These are phyloP conservation scores for Globisporangium canariense DNA, from an alignment of 352 stramenopile genomes.

Conservation along the genomic window DNA sequence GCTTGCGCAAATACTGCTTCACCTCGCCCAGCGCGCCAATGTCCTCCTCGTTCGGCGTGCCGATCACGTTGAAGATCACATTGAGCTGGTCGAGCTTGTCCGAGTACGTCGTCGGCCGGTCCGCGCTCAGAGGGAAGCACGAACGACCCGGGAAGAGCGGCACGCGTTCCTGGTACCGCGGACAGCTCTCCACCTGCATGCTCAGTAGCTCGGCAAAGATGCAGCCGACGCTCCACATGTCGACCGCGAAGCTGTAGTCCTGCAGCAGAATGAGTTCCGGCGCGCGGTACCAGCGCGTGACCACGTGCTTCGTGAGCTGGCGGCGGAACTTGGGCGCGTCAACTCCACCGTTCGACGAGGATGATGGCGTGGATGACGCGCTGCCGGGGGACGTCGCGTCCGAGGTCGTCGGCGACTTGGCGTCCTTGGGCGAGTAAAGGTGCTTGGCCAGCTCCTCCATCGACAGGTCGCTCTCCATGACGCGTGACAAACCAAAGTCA, in stretches of 20 bases:
- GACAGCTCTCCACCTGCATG: conserved; percentile 87
- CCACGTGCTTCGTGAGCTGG: conserved; percentile 97
- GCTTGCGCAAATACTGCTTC: conserved; percentile 84
- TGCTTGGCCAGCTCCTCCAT: conserved; percentile 77
- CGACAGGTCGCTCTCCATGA: conserved; percentile 72
- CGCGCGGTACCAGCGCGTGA: conserved; percentile 97
- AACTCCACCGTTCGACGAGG: conserved; percentile 25
- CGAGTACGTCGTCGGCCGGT: conserved; percentile 80
- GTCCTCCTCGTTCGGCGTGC: conserved; percentile 89
- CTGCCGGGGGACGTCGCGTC: conserved; percentile 61
- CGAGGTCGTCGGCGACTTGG: conserved; percentile 73
- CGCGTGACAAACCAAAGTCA: conserved; percentile 81
- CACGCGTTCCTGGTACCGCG: conserved; percentile 81
- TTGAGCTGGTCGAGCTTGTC: conserved; percentile 92
- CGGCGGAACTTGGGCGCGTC: conserved; percentile 73
- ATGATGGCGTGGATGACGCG: conserved; percentile 70
- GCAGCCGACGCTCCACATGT: conserved; percentile 99
- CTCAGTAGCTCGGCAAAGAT: conserved; percentile 87
- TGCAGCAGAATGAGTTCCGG: conserved; percentile 97
- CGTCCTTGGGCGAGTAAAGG: conserved; percentile 77
- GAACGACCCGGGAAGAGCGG: conserved; percentile 81
- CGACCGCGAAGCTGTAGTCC: conserved; percentile 95
- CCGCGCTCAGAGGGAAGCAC: conserved; percentile 84
- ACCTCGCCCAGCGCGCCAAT: conserved; percentile 79
- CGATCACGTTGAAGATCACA: conserved; percentile 95